A percentile compares a stretch with the other conserved stretches of the same genome.
Conservation (phyloP, 2,329 filamentous ascomycete species). For the Diaporthe longicolla region DNA sequence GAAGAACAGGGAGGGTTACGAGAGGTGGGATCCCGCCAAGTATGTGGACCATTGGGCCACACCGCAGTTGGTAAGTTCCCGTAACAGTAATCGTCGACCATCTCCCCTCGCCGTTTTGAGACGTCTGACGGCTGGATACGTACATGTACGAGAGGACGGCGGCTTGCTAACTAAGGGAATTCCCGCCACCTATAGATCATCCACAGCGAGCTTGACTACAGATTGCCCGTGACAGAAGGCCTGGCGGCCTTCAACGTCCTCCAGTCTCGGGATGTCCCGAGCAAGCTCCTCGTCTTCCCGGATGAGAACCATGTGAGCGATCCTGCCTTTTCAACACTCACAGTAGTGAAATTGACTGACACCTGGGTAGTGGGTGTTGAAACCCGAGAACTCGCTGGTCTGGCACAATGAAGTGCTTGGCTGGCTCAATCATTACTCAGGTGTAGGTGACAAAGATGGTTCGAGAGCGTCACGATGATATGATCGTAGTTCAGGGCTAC, state of each 20-base stretch:
- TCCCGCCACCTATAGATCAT: conserved; percentile 62
- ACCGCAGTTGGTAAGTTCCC: conserved; percentile 79
- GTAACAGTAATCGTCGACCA: no score
- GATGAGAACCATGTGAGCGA: conserved; percentile 74
- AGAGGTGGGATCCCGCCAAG: conserved; percentile 78
- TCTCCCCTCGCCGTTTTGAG: no score
- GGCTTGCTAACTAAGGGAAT: not conserved
- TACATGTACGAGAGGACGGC: not conserved
- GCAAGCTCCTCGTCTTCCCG: conserved; percentile 78
- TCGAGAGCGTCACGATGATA: not conserved
- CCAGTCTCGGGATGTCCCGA: conserved; percentile 76
- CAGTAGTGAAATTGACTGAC: not conserved
- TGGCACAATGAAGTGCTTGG: conserved; percentile 79
- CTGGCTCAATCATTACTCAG: conserved; percentile 72
- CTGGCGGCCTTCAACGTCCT: conserved; percentile 80
- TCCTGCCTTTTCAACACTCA: no score
- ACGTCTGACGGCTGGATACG: not conserved
- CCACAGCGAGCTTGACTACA: conserved; percentile 79
- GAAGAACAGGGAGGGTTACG: conserved; percentile 74
- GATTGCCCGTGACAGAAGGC: conserved; percentile 64
- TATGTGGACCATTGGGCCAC: conserved; percentile 82
- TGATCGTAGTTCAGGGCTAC: not conserved
- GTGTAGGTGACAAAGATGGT: conserved; percentile 44
- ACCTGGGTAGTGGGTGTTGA: conserved; percentile 67
- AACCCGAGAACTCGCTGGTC: conserved; percentile 76